Evolutionary conservation across 2,329 filamentous ascomycete genomes (phyloP).

Genomic region (Aureobasidium sp.): DNA sequence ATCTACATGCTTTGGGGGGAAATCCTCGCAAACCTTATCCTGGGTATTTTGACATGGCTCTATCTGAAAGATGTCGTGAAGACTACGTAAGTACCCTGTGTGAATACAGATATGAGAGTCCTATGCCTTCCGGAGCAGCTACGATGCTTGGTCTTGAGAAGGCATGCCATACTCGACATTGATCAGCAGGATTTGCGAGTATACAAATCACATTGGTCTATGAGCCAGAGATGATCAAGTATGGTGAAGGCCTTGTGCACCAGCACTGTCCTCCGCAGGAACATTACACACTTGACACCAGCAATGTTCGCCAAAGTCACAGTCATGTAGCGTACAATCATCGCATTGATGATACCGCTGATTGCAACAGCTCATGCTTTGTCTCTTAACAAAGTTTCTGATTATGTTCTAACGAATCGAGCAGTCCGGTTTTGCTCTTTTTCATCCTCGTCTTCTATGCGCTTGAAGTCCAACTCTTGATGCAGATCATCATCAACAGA

Average conservation of each 20-base stretch:
- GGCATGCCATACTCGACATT: too few relatives aligned
- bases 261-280: too few relatives aligned
- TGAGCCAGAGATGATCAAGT: too few relatives aligned
- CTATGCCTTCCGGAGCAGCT: too few relatives aligned
- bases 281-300: too few relatives aligned
- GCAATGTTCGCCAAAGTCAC: too few relatives aligned
- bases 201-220: too few relatives aligned
- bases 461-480: conserved; percentile 15
- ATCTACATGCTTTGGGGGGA: conserved; percentile 43
- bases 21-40: conserved; percentile 37
- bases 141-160: too few relatives aligned
- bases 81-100: neutral
- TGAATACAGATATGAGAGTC: neutral
- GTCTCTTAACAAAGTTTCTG: neutral
- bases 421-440: conserved; percentile 1
- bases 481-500: conserved; percentile 36
- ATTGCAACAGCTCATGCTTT: neutral
- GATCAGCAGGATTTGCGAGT: too few relatives aligned
- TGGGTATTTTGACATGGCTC: conserved; percentile 36
- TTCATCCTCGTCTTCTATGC: conserved; percentile 24
- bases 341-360: too few relatives aligned
- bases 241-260: too few relatives aligned
- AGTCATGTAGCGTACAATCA: too few relatives aligned
- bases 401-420: neutral
- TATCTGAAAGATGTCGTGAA: conserved; percentile 24